Evolutionary conservation across 2,329 filamentous ascomycete genomes (phyloP), one percentile per base, ranked within the genome.

Genomic region (Aspergillus tubingensis): DNA sequence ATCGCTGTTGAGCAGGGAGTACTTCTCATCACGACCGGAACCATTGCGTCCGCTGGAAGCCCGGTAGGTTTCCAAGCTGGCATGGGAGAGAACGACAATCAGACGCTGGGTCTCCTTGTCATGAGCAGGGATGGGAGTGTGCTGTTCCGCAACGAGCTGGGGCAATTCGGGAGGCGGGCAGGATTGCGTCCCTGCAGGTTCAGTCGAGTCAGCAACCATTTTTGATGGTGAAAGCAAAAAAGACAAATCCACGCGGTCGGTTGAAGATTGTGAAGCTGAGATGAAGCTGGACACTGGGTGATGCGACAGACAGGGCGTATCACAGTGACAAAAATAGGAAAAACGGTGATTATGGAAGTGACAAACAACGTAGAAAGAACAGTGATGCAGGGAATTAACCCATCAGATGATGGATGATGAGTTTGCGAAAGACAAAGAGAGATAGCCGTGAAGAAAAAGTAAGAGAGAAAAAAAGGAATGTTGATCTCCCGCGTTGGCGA

Each of bases 51-150:
- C 86, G 62, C 88, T 88, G 67, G 91, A 90, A 1, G 95, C 91
- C 76, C 96, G 96, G 84, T 97, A 98, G 0, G 95, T 99, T 79
- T 99, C 95, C 68, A 99, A 87, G 72, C 93, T 97, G 65, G 95
- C 95, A 83, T 98, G 96, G 67, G 93, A 96, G 53, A 99, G 86
- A 43, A 99, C 93, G 57, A 99, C 95, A 67, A 99, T 96, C 67
- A 99, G 83, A 60, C 95, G 86, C 78, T 94, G 89, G 13, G 91
- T 90, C 77, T 96, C 90, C 79, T 96, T 97, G 79, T 99, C 95
- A 69, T 85, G 89, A 15, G 88, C 82, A 10, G 92, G 81, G 66
- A 99, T 96, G 25, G 94, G 89, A 11, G 87, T 84, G 73, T 95
- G 90, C 76, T 98, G 94, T 78, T 98, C 94, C 44, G 95, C 94